phyloP scores from a whole-genome alignment of 2,329 filamentous ascomycete species.

The Trichoderma semiorbis region DNA sequence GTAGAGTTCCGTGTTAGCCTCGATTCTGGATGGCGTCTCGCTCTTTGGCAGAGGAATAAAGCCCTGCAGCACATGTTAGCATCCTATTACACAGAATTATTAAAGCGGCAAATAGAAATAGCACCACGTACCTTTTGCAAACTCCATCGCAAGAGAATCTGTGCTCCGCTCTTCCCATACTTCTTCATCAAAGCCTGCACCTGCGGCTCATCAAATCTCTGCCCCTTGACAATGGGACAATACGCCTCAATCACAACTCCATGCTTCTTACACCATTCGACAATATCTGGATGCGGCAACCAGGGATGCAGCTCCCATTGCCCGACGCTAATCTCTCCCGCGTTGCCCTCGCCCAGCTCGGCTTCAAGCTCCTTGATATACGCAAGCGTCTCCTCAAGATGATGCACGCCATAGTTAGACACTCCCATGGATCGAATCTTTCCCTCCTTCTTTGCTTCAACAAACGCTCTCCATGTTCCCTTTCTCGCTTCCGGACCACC shows the following conservation, averaged over 20 bases:
- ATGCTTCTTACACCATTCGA: conserved; percentile 66
- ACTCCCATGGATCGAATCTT: conserved; percentile 65
- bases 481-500: conserved; percentile 53
- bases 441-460: conserved; percentile 57
- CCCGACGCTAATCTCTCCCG: conserved; percentile 46
- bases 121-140: conserved; percentile 49
- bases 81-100: neutral
- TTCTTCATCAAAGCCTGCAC: conserved; percentile 55
- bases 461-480: conserved; percentile 63
- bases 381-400: conserved; percentile 65
- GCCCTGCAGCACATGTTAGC: conserved; percentile 35
- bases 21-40: conserved; percentile 55
- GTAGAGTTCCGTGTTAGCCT: conserved; percentile 58
- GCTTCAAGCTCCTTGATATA: conserved; percentile 48
- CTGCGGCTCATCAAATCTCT: conserved; percentile 48
- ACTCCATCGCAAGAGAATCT: conserved; percentile 66
- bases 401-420: conserved; percentile 65
- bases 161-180: conserved; percentile 57
- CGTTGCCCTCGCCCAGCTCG: neutral
- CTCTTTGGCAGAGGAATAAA: conserved; percentile 69
- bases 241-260: conserved; percentile 56
- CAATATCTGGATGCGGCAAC: conserved; percentile 52
- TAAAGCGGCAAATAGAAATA: neutral
- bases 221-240: conserved; percentile 36
- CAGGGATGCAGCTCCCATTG: conserved; percentile 62